Evolutionary conservation across 2,329 filamentous ascomycete genomes (phyloP).

Genomic region (Ascochyta clinopodiicola): DNA sequence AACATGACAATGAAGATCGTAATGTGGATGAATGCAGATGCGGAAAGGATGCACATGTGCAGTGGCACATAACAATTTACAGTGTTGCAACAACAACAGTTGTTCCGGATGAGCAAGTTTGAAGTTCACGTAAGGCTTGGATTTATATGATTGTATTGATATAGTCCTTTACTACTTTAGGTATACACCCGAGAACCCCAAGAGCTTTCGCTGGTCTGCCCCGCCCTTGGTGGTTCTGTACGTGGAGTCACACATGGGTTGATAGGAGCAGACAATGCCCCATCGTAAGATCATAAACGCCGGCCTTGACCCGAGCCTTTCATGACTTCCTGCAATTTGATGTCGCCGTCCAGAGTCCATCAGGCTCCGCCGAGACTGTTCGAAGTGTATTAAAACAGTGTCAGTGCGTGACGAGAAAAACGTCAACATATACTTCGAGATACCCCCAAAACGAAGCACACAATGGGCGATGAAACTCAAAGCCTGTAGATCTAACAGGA

Average conservation of each 20-base stretch:
- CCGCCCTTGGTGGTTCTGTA: neutral
- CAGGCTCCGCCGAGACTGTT: neutral
- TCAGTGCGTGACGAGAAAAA: neutral
- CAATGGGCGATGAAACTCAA: neutral
- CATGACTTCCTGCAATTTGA: constrained; percentile 8
- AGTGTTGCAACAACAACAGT: neutral
- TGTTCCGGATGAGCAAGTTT: neutral
- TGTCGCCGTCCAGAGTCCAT: neutral
- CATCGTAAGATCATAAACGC: neutral
- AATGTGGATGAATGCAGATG: neutral
- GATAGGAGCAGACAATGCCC: neutral
- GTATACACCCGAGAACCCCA: neutral
- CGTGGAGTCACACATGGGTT: constrained; percentile 2
- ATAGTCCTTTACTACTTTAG: neutral
- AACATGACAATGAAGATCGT: neutral
- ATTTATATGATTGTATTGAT: neutral
- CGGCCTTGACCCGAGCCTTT: neutral
- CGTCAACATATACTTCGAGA: neutral
- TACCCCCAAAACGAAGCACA: neutral
- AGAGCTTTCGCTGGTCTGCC: neutral
- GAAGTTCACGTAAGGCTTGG: neutral
- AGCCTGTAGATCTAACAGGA: neutral
- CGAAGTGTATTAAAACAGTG: neutral
- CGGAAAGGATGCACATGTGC: neutral
- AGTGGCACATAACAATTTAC: neutral